Base-by-base conservation (phyloP, 2,329 filamentous ascomycete genomes). In the Fusarium brachygibbosum region DNA sequence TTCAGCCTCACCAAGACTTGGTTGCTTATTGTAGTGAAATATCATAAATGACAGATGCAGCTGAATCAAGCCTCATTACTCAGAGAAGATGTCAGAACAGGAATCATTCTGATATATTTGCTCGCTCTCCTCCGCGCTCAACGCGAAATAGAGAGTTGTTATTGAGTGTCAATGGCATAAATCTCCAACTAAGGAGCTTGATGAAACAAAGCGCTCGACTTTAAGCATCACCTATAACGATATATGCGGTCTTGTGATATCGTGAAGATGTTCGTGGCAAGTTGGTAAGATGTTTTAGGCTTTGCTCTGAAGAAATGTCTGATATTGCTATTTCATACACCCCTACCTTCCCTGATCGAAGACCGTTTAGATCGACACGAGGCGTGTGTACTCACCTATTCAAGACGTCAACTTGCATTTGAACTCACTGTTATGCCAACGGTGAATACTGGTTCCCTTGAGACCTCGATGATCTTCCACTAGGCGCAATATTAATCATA, bases 401-500 rank as follows among this genome's bases (percentile, higher is more conserved):
- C 25, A 32, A 48, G 44, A 35, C 41, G 11, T 41, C n/a, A 21
- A 45, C 58, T 42, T 62, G 34, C 42, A 42, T 25, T 13, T 28
- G 21, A 7, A 17, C n/a, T 55, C 32, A 48, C 51, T 41, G 38
- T 42, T 55, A 28, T 40, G 67, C 40, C 57, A 63, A 63, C 57
- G 19, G 31, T 8, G 19, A 35, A 56, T 35, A 59, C 41, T 37
- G 31, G 14, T 41, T 49, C 52, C 29, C 37, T 52, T 48, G 25
- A 34, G 59, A 51, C 57, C 37, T 12, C 25, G 25, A n/a, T 29
- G 34, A 63, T 55, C 40, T 19, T 37, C 56, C 46, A 53, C 35
- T 41, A 42, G 17, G 35, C 40, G 32, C 41, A 50, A 52, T 40
- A 32, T 40, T 25, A 40, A 25, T 32, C 50, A 51, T 31, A 44